Evolutionary conservation across 208 protist species (phyloP), one percentile per base, ranked within the genome.

Genomic region (Tritrichomonas musculus): DNA sequence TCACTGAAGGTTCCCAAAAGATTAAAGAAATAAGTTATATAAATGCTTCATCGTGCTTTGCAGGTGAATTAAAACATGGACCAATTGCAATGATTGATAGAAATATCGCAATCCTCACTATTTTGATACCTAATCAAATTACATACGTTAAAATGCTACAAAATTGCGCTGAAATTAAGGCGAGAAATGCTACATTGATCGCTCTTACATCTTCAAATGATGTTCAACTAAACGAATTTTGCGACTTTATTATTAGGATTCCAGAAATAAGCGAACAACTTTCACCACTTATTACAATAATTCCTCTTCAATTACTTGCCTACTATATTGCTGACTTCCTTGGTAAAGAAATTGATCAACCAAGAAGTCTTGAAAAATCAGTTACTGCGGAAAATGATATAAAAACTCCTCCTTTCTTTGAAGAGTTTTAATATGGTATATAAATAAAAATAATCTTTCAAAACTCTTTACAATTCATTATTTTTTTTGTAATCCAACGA

Each of bases 341-440:
- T 14, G 94, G 94, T 50, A 94, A 94, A 36, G 57, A 94, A 33
- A 36, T 73, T 17, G 94, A 94, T 41, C 93, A 92, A 49, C 94
- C 94, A 33, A 94, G 82, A 84, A 93, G 94, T 55, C 60, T 94
- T 20, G 92, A 60, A 2, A 94, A 94, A 36, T 93, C 93, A 55
- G 93, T 94, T 27, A 94, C 93, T 80, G 93, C 94, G 20, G 93
- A n/a, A n/a, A n/a, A n/a, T n/a, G n/a, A n/a, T n/a, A n/a, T n/a
- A n/a, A n/a, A n/a, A n/a, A n/a, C n/a, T n/a, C n/a, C n/a, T n/a
- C n/a, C n/a, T n/a, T n/a, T n/a, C n/a, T n/a, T n/a, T n/a, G n/a
- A n/a, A n/a, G n/a, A n/a, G n/a, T n/a, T n/a, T n/a, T n/a, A n/a
- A n/a, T n/a, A n/a, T n/a, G n/a, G n/a, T n/a, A n/a, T n/a, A n/a